Evolutionary conservation across 2,329 filamentous ascomycete genomes (phyloP), one percentile per base, ranked within the genome.

Genomic region (Aspergillus fijiensis): DNA sequence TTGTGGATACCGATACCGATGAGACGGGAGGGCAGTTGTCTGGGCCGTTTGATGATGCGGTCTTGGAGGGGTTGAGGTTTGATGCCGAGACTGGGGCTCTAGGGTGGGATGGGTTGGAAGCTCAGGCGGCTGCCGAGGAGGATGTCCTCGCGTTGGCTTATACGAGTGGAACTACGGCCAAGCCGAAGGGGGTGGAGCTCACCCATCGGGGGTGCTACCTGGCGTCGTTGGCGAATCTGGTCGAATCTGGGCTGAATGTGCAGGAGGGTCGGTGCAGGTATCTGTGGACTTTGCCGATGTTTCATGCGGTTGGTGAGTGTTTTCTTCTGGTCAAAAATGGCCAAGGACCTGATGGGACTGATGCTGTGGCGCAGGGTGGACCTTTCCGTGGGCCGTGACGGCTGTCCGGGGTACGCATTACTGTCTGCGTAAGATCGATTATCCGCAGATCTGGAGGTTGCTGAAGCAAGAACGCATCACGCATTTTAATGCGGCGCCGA

Each of bases 401-500:
- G 92, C 92, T 1, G 92, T 95, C 4, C 84, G 95, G 62, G 95
- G 94, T n/a, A 96, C 94, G 3, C 92, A 98, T 75, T 92, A 96
- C 73, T 97, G 93, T 70, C 81, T 99, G 19, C 86, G 95, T 62
- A 98, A 96, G 80, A 91, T 99, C 65, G 92, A 98, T 77, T 99
- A 99, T 72, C 87, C 91, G 0, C 82, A 94, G 60, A 96, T 99
- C 61, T 99, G 95, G 95, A 85, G 85, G 52, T 79, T 99, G 4
- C 80, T 99, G 35, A 96, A 92, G 70, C 85, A 92, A 55, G 91
- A 98, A 76, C 82, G 85, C 6, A 89, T 99, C 64, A 98, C 92
- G 0, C 95, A 99, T 76, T 98, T 96, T 80, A 96, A 94, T 71
- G 94, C 94, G 0, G 95, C 94, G 0, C 95, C 95, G 0, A 99